phyloP scores from a whole-genome alignment of 2,329 filamentous ascomycete genomes.

The Chaetomium sp. region DNA sequence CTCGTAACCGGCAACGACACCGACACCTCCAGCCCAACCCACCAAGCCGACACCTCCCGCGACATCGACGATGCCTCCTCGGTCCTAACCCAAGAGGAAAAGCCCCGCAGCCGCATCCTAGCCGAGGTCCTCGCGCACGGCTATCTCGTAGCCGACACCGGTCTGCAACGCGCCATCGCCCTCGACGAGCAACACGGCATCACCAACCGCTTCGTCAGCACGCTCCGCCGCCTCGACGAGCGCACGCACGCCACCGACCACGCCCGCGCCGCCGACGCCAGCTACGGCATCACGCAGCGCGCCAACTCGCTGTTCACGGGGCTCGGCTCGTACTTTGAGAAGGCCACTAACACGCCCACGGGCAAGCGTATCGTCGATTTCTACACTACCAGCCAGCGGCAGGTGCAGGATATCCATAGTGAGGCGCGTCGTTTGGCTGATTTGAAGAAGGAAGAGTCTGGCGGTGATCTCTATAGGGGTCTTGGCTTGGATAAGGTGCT shows the following conservation, averaged over 20 bases:
- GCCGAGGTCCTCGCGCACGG: slow-evolving; percentile 96
- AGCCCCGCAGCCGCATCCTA: slow-evolving; percentile 86
- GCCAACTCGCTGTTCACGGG: slow-evolving; percentile 59
- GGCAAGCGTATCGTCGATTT: slow-evolving; percentile 84
- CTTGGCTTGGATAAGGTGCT: slow-evolving; percentile 52
- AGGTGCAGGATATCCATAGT: slow-evolving; percentile 87
- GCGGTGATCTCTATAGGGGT: slow-evolving; percentile 54
- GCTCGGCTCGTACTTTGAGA: slow-evolving; percentile 86
- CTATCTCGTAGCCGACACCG: slow-evolving; percentile 70
- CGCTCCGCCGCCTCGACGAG: slow-evolving; percentile 68
- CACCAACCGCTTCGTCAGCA: slow-evolving; percentile 68
- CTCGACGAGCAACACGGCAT: slow-evolving; percentile 89
- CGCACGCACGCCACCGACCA: slow-evolving; percentile 86
- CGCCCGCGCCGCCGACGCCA: slow-evolving; percentile 75
- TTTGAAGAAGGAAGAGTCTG: slow-evolving; percentile 66
- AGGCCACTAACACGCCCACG: slow-evolving; percentile 78
- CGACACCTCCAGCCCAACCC: slow-evolving; percentile 48
- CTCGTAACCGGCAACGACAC: slow-evolving; percentile 58
- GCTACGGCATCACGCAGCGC: slow-evolving; percentile 72
- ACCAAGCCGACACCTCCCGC: slow-evolving; percentile 40
- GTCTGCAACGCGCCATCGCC: slow-evolving; percentile 75
- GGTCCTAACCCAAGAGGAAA: slow-evolving; percentile 85
- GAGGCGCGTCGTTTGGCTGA: slow-evolving; percentile 86
- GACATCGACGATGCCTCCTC: slow-evolving; percentile 50
- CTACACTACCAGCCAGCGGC: slow-evolving; percentile 77